Evolutionary conservation across 306 rosid genomes (phyloP).

Genomic region (Quercus engelmannii): DNA sequence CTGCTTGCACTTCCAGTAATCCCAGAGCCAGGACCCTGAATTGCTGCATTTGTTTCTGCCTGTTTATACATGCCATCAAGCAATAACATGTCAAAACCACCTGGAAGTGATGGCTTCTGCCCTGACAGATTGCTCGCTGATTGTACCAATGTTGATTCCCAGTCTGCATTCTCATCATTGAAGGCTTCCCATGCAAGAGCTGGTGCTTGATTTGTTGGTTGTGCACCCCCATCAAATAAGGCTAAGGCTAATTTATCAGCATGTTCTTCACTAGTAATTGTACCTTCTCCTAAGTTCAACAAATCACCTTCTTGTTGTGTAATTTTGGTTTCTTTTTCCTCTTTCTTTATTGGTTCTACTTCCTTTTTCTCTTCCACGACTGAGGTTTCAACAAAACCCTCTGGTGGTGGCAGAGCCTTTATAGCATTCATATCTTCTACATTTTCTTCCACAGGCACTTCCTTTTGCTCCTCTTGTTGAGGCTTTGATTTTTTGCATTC

Average conservation of each 20-base stretch:
- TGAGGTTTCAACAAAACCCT: conserved; percentile 17
- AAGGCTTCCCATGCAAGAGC: conserved; percentile 81
- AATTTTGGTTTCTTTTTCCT: conserved; percentile 14
- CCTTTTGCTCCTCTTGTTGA: background rate
- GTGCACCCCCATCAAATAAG: conserved; percentile 57
- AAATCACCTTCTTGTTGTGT: conserved; percentile 53
- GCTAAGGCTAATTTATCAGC: conserved; percentile 64
- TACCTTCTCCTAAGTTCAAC: conserved; percentile 60
- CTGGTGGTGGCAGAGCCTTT: conserved; percentile 73
- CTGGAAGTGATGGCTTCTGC: conserved; percentile 53
- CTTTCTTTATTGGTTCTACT: conserved; percentile 12
- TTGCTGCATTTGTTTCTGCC: conserved; percentile 25
- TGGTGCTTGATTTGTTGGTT: conserved; percentile 16
- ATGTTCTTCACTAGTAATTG: conserved; percentile 29
- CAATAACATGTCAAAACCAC: conserved; percentile 70
- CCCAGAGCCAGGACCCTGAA: conserved; percentile 50
- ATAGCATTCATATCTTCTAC: conserved; percentile 47
- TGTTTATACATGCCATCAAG: conserved; percentile 84
- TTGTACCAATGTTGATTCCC: conserved; percentile 82
- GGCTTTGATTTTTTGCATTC: conserved; percentile 13
- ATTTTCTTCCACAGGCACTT: conserved; percentile 6
- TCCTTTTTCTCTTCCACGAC: conserved; percentile 29
- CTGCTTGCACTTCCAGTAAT: conserved; percentile 83
- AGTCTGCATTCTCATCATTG: conserved; percentile 47
- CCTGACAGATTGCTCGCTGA: conserved; percentile 48